Percentiles rank a stretch among this genome's conserved stretches.
Evolutionary conservation across 1,284 basidiomycete genomes (phyloP).

Genomic region (Malassezia obtusa): DNA sequence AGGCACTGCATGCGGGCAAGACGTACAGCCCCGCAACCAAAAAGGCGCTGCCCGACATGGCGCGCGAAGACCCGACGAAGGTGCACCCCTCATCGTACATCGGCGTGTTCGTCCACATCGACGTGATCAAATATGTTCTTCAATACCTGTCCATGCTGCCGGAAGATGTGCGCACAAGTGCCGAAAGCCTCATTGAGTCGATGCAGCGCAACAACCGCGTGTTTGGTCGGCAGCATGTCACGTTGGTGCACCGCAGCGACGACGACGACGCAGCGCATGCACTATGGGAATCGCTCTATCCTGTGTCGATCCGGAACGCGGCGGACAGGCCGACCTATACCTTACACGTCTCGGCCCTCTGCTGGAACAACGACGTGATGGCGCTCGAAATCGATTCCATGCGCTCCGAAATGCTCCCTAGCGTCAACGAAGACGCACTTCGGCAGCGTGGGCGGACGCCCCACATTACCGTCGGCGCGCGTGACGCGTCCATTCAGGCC

Average conservation of each 20-base stretch:
- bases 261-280: neutral
- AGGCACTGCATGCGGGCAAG: constrained; percentile 15
- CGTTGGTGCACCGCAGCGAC: constrained; percentile 60
- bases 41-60: constrained; percentile 13
- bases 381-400: constrained; percentile 47
- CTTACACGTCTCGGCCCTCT: constrained; percentile 59
- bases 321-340: constrained; percentile 51
- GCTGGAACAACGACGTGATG: constrained; percentile 75
- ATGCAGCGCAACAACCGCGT: constrained; percentile 53
- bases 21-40: constrained; percentile 2
- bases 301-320: constrained; percentile 8
- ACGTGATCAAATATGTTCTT: constrained; percentile 8
- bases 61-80: constrained; percentile 9
- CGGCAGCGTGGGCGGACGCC: neutral
- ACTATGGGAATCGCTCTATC: constrained; percentile 39
- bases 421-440: constrained; percentile 1
- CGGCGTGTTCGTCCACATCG: constrained; percentile 27
- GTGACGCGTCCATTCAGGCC: constrained; percentile 54
- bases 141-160: constrained; percentile 12
- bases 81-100: constrained; percentile 25
- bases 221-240: constrained; percentile 64
- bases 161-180: neutral
- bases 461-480: constrained; percentile 83
- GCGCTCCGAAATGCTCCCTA: neutral
- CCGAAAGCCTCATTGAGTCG: constrained; percentile 11